phyloP scores from a whole-genome alignment of 306 rosid species.

The Vigna unguiculata region DNA sequence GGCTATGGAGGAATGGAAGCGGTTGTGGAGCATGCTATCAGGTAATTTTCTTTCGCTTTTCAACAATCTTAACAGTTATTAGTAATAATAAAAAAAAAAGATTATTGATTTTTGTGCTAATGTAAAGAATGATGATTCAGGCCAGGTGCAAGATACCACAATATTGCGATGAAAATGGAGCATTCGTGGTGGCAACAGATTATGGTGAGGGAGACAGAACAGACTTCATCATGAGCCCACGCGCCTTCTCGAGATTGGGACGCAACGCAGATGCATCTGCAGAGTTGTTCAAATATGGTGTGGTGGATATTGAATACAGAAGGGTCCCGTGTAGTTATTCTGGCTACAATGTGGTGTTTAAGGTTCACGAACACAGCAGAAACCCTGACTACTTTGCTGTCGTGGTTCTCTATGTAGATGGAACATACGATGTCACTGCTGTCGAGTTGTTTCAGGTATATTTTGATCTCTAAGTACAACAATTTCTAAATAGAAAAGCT shows the following conservation, averaged over 20 bases:
- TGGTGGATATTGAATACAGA: constrained; percentile 53
- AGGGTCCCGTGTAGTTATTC: constrained; percentile 59
- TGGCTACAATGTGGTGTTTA: constrained; percentile 48
- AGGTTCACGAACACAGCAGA: constrained; percentile 69
- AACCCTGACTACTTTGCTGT: constrained; percentile 71
- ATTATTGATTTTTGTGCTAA: neutral
- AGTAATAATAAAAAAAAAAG: neutral
- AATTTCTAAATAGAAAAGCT: neutral
- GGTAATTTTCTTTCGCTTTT: constrained; percentile 42
- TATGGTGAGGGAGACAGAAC: constrained; percentile 59
- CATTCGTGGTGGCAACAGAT: constrained; percentile 56
- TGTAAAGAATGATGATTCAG: constrained; percentile 31
- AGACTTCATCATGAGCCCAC: constrained; percentile 56
- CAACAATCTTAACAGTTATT: neutral
- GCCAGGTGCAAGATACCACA: constrained; percentile 52
- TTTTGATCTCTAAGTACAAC: neutral
- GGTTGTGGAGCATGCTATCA: constrained; percentile 95
- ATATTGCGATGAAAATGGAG: constrained; percentile 52
- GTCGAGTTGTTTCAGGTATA: constrained; percentile 67
- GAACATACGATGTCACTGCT: constrained; percentile 67
- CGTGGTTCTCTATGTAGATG: constrained; percentile 50
- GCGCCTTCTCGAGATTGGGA: constrained; percentile 45
- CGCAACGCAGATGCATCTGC: constrained; percentile 44
- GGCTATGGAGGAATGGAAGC: constrained; percentile 72
- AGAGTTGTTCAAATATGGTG: constrained; percentile 52